A percentile compares a stretch with the other conserved stretches of the same genome.
Evolutionary conservation across 176 grass and related monocot genomes (phyloP).

Genomic region (Triticum dicoccoides): DNA sequence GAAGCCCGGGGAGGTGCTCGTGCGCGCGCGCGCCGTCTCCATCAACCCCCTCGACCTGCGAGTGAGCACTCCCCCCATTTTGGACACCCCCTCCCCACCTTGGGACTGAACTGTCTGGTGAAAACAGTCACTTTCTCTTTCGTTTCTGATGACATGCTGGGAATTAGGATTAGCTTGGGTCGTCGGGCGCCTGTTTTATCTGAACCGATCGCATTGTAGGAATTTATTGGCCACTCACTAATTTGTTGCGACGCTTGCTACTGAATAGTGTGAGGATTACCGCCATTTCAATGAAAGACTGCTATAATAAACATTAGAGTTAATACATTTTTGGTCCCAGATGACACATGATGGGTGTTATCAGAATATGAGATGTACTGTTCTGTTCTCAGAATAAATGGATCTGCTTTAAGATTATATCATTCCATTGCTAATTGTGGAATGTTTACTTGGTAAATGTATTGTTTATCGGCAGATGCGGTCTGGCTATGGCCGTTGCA

Average conservation of each 20-base stretch:
- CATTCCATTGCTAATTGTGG: neutral
- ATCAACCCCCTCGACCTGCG: slow-evolving; percentile 89
- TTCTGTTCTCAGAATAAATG: neutral
- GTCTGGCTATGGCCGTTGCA: slow-evolving; percentile 83
- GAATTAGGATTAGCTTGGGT: neutral
- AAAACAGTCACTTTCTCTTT: neutral
- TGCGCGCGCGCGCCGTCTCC: slow-evolving; percentile 79
- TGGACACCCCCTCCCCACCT: neutral
- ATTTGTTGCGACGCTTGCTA: neutral
- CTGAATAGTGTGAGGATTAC: neutral
- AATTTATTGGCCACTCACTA: neutral
- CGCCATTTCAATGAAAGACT: neutral
- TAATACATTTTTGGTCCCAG: neutral
- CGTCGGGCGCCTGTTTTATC: neutral
- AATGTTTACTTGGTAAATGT: slow-evolving; percentile 5
- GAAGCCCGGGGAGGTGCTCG: slow-evolving; percentile 81
- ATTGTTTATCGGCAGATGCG: slow-evolving; percentile 57
- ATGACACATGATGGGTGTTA: neutral
- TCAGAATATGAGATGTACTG: neutral
- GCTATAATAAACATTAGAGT: too few relatives aligned
- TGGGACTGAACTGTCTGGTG: neutral
- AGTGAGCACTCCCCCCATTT: slow-evolving; percentile 52
- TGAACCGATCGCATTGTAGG: neutral
- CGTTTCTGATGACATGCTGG: neutral
- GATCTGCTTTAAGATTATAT: neutral